Conservation (phyloP, 495 filamentous ascomycete species). For the Neurospora sp. region DNA sequence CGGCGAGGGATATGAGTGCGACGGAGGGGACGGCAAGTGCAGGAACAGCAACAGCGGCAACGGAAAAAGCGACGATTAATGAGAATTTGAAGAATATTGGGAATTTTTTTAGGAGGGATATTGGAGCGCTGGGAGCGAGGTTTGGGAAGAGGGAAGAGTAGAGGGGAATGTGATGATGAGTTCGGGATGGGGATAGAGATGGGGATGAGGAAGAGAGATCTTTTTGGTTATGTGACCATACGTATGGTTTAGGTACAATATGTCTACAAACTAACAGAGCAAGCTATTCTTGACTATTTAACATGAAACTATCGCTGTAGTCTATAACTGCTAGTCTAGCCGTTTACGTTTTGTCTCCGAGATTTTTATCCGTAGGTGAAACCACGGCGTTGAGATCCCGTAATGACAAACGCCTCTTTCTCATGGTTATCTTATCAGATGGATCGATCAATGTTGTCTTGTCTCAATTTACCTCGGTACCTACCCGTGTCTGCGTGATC, state of each 20-base stretch:
- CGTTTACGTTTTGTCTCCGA: no score
- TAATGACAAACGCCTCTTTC: not conserved
- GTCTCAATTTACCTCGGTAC: not conserved
- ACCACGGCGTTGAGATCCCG: not conserved
- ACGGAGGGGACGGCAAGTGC: conserved; percentile 42
- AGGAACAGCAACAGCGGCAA: conserved; percentile 27
- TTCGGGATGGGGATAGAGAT: no score
- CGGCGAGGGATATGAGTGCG: conserved; percentile 76
- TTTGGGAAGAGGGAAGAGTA: conserved; percentile 41
- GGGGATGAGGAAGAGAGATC: no score
- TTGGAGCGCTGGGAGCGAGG: conserved; percentile 68
- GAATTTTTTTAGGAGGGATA: conserved; percentile 88
- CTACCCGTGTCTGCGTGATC: not conserved
- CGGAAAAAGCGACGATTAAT: conserved; percentile 58
- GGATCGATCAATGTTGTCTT: not conserved
- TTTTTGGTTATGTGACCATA: no score
- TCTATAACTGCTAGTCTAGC: no score
- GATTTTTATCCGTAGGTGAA: not conserved
- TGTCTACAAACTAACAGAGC: no score
- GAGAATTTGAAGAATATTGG: conserved; percentile 92
- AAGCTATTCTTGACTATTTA: no score
- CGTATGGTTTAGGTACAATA: no score
- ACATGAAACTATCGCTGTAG: no score
- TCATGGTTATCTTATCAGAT: not conserved
- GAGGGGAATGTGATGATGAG: no score